Conservation (phyloP, 2,329 filamentous ascomycete genomes). For the Cordyceps sp. region DNA sequence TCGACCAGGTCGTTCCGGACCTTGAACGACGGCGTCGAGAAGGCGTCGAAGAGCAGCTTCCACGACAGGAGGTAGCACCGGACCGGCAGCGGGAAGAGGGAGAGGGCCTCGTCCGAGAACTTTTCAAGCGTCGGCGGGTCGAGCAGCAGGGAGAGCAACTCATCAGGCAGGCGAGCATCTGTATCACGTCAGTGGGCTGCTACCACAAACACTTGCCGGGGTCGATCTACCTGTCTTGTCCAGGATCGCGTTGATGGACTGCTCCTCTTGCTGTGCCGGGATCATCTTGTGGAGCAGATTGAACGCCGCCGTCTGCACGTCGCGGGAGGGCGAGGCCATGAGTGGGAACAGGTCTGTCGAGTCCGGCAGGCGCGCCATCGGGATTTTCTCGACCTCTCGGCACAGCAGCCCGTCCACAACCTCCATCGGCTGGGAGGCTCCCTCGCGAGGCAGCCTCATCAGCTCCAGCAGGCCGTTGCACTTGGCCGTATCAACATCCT, state of each 20-base stretch:
- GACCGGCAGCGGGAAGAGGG: constrained; percentile 51
- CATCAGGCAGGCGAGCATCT: constrained; percentile 60
- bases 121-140: constrained; percentile 58
- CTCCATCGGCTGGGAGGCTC: constrained; percentile 45
- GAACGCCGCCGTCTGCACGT: constrained; percentile 69
- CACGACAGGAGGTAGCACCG: constrained; percentile 77
- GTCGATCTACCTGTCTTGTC: constrained; percentile 42
- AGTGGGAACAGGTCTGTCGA: constrained; percentile 57
- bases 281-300: constrained; percentile 66
- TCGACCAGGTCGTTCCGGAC: constrained; percentile 69
- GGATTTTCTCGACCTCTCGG: constrained; percentile 48
- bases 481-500: constrained; percentile 37
- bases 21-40: constrained; percentile 60
- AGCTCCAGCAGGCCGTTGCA: constrained; percentile 43
- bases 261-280: constrained; percentile 59
- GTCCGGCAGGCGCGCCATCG: constrained; percentile 44
- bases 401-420: constrained; percentile 63
- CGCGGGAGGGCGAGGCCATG: constrained; percentile 56
- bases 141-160: constrained; percentile 68
- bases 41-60: constrained; percentile 80
- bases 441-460: constrained; percentile 34
- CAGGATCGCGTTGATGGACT: constrained; percentile 61
- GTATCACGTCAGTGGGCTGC: background rate
- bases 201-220: background rate
- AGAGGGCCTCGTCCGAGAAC: constrained; percentile 47